Conservation (phyloP, 2,329 filamentous ascomycete species). For the Trichoderma oligosporum region DNA sequence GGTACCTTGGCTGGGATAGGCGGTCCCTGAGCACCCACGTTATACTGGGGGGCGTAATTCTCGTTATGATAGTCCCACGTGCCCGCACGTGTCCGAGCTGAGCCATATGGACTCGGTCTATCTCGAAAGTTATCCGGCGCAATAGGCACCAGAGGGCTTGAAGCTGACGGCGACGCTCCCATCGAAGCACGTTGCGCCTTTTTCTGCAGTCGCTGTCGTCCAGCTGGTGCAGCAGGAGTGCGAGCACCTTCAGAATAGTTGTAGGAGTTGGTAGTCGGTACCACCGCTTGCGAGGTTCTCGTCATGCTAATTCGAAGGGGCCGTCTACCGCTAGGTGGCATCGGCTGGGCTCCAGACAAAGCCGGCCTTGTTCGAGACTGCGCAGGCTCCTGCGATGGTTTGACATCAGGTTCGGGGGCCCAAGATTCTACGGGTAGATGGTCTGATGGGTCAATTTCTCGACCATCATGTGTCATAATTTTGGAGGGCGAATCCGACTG, state of each 20-base stretch:
- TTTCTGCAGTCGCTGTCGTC: slow-evolving; percentile 63
- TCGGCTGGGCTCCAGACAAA: slow-evolving; percentile 51
- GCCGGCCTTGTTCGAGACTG: slow-evolving; percentile 42
- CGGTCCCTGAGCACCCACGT: slow-evolving; percentile 40
- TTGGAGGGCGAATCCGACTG: slow-evolving; percentile 58
- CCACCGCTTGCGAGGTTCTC: slow-evolving; percentile 47
- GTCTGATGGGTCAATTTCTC: slow-evolving; percentile 76
- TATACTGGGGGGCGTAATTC: slow-evolving; percentile 45
- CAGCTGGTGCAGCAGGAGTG: slow-evolving; percentile 34
- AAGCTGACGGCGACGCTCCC: slow-evolving; percentile 35
- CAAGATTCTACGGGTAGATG: slow-evolving; percentile 73
- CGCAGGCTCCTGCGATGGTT: slow-evolving; percentile 29
- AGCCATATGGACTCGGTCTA: slow-evolving; percentile 36
- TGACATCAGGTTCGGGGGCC: slow-evolving; percentile 69
- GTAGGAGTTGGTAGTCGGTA: slow-evolving; percentile 32
- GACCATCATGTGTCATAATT: slow-evolving; percentile 71
- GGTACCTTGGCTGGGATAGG: slow-evolving; percentile 70
- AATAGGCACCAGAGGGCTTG: slow-evolving; percentile 52
- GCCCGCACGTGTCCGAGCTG: slow-evolving; percentile 40
- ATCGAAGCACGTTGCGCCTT: slow-evolving; percentile 48
- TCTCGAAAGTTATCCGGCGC: slow-evolving; percentile 51
- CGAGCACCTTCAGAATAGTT: slow-evolving; percentile 32
- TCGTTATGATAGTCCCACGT: slow-evolving; percentile 54
- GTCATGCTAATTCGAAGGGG: slow-evolving; percentile 44
- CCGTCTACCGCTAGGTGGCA: slow-evolving; percentile 49